phyloP scores from a whole-genome alignment of 768 basidiomycete species.

The Xerocomellus chrysenteron region DNA sequence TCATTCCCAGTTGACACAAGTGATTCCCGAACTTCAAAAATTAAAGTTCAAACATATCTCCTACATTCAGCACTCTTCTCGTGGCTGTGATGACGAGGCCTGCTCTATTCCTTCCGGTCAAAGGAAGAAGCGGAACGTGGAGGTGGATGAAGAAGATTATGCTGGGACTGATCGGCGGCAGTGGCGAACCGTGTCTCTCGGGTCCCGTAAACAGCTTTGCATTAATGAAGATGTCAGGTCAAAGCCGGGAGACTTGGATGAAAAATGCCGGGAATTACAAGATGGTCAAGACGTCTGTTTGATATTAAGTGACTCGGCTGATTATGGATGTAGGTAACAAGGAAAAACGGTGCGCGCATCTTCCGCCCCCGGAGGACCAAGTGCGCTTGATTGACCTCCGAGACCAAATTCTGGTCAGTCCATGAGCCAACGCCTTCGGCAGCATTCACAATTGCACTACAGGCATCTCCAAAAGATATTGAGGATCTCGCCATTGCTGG shows the following conservation, averaged over 20 bases:
- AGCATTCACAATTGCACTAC: background rate
- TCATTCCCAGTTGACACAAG: conserved; percentile 92
- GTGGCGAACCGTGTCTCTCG: conserved; percentile 77
- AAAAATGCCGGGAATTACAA: conserved; percentile 80
- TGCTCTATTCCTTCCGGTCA: conserved; percentile 1
- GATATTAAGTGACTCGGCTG: background rate
- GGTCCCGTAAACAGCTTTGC: conserved; percentile 88
- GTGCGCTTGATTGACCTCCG: conserved; percentile 74
- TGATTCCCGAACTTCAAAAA: conserved; percentile 79
- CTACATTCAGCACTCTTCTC: conserved; percentile 14
- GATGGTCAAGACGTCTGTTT: conserved; percentile 44
- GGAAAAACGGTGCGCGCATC: conserved; percentile 68
- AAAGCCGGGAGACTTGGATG: conserved; percentile 72
- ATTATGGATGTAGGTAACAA: conserved; percentile 48
- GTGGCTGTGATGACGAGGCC: background rate
- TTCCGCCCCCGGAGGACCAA: conserved; percentile 73
- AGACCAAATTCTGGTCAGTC: conserved; percentile 75
- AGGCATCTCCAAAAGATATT: conserved; percentile 92
- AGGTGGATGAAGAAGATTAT: conserved; percentile 21
- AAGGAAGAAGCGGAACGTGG: conserved; percentile 21
- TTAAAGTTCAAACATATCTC: conserved; percentile 51
- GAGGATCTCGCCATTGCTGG: conserved; percentile 86
- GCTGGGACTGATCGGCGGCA: conserved; percentile 27
- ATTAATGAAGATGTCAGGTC: conserved; percentile 78
- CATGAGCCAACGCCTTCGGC: background rate